Percentiles rank a stretch among this genome's conserved stretches.
phyloP scores from a whole-genome alignment of 768 basidiomycete genomes.

The Serendipita sp. region DNA sequence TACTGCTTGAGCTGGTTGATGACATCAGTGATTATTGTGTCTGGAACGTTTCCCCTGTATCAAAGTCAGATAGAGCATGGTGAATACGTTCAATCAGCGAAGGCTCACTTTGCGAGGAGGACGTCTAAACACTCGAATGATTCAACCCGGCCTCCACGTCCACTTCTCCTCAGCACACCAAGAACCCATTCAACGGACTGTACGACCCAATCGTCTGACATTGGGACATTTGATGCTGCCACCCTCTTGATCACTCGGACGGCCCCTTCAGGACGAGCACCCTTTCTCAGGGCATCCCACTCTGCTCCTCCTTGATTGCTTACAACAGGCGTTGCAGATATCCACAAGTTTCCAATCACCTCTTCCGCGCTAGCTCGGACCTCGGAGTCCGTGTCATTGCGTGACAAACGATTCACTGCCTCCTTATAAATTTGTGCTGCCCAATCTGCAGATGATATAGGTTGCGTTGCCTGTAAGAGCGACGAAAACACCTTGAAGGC shows the following conservation, averaged over 20 bases:
- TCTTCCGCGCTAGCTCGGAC: conserved; percentile 73
- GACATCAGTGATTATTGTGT: conserved; percentile 42
- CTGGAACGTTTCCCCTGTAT: conserved; percentile 24
- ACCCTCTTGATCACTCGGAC: conserved; percentile 74
- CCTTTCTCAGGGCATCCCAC: conserved; percentile 62
- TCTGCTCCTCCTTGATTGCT: conserved; percentile 49
- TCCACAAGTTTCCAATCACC: conserved; percentile 73
- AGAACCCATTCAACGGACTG: conserved; percentile 66
- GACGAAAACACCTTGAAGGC: conserved; percentile 79
- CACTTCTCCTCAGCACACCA: conserved; percentile 59
- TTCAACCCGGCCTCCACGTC: conserved; percentile 60
- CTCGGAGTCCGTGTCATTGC: conserved; percentile 81
- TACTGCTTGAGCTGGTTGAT: conserved; percentile 63
- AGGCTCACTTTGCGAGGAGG: conserved; percentile 45
- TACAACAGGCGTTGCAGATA: conserved; percentile 64
- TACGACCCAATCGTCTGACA: conserved; percentile 67
- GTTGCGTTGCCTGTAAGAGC: conserved; percentile 59
- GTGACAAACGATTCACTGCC: conserved; percentile 50
- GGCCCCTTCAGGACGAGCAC: conserved; percentile 56
- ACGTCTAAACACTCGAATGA: conserved; percentile 64
- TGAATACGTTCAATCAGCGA: neutral
- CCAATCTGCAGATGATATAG: conserved; percentile 51
- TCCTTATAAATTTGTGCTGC: conserved; percentile 58
- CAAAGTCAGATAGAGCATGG: neutral
- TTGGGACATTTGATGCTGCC: conserved; percentile 47